These are phyloP conservation scores for Cercospora sojina DNA, from an alignment of 2,329 filamentous ascomycete genomes.

Conservation along the genomic window DNA sequence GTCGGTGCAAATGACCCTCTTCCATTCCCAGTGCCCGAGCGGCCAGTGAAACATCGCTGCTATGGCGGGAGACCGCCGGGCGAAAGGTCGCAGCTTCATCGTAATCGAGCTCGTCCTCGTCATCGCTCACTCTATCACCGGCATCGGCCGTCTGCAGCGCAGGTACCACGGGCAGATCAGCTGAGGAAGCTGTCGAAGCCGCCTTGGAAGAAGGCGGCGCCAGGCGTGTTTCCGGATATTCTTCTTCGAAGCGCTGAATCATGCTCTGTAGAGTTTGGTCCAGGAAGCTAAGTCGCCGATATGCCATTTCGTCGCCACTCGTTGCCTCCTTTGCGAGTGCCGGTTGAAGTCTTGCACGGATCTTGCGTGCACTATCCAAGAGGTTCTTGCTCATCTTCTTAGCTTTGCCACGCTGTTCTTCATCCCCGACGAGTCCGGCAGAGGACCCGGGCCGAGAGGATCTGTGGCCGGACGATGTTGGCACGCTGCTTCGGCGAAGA, in stretches of 20 bases:
- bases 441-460: constrained; percentile 38
- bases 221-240: constrained; percentile 84
- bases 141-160: constrained; percentile 22
- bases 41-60: constrained; percentile 67
- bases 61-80: constrained; percentile 54
- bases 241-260: constrained; percentile 92
- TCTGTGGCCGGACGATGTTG: constrained; percentile 46
- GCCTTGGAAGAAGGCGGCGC: constrained; percentile 24
- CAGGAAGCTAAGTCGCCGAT: constrained; percentile 80
- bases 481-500: constrained; percentile 40
- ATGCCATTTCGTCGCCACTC: constrained; percentile 69
- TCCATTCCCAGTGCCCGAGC: constrained; percentile 64
- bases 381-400: constrained; percentile 93
- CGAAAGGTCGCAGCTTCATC: constrained; percentile 40
- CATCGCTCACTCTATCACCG: constrained; percentile 34
- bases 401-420: constrained; percentile 59
- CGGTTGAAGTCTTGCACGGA: constrained; percentile 76
- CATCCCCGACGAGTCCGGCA: constrained; percentile 28
- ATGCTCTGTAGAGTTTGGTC: constrained; percentile 86
- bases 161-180: constrained; percentile 17
- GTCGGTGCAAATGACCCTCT: constrained; percentile 68
- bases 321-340: constrained; percentile 74
- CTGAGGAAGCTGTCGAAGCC: constrained; percentile 23
- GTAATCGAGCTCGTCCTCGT: constrained; percentile 34
- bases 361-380: constrained; percentile 83